Percentiles rank a stretch among this genome's conserved stretches.
Evolutionary conservation across 1,139 yeast species (phyloP).

Genomic region (Blastobotrys ciferrii): DNA sequence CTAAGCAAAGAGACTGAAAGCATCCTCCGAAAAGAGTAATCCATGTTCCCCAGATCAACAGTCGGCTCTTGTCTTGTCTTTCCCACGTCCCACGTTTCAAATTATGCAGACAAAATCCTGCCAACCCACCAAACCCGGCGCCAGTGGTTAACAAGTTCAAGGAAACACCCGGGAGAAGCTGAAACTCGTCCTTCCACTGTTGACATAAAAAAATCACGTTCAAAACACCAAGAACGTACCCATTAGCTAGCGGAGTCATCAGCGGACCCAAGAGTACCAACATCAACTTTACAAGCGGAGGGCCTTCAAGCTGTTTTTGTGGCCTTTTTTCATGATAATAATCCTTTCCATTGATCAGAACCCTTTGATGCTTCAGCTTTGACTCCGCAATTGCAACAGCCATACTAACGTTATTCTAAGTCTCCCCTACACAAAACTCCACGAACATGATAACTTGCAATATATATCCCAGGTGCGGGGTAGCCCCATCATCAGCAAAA

Average conservation of each 20-base stretch:
- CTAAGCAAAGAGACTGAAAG: conserved; percentile 7
- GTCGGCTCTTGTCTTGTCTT: neutral
- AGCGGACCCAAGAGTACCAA: conserved; percentile 1
- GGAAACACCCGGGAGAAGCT: neutral
- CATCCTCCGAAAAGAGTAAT: conserved; percentile 6
- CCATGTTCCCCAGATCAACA: neutral
- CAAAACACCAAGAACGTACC: conserved; percentile 8
- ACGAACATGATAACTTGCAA: too few relatives aligned
- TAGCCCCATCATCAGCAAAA: too few relatives aligned
- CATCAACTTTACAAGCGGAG: too few relatives aligned
- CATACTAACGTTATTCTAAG: too few relatives aligned
- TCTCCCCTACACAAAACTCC: too few relatives aligned
- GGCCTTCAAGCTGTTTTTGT: too few relatives aligned
- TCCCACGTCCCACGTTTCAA: neutral
- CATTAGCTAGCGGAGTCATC: conserved; percentile 8
- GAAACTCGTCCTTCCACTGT: conserved; percentile 11
- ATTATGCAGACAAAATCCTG: neutral
- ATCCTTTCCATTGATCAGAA: too few relatives aligned
- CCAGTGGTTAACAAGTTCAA: conserved; percentile 10
- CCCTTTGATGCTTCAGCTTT: too few relatives aligned
- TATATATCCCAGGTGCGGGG: too few relatives aligned
- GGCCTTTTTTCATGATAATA: too few relatives aligned
- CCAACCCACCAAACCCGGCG: conserved; percentile 8
- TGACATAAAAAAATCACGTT: conserved; percentile 7
- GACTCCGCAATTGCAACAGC: too few relatives aligned